These are phyloP conservation scores for Ogataea allantospora DNA, from an alignment of 805 yeast genomes.

Conservation along the genomic window DNA sequence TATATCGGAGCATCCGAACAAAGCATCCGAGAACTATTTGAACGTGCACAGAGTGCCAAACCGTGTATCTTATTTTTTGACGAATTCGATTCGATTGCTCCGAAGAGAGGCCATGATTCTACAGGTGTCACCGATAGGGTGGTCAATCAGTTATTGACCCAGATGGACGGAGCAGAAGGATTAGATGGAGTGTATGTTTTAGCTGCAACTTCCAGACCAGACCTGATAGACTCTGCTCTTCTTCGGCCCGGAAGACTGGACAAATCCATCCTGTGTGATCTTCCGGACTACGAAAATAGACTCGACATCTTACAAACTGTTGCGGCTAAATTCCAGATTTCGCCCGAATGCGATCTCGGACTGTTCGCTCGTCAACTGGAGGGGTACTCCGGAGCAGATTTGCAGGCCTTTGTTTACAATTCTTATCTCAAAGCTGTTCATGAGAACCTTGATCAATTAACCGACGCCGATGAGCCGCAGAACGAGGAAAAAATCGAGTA, in stretches of 20 bases:
- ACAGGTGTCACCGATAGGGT: conserved; percentile 98
- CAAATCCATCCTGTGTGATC: conserved; percentile 84
- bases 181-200: conserved; percentile 93
- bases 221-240: conserved; percentile 90
- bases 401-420: conserved; percentile 88
- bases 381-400: conserved; percentile 92
- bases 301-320: conserved; percentile 66
- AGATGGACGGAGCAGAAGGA: conserved; percentile 99
- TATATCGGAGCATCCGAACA: conserved; percentile 98
- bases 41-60: conserved; percentile 90
- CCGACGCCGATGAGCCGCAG: conserved; percentile 27
- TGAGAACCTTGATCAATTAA: conserved; percentile 53
- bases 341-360: conserved; percentile 48
- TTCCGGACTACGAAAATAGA: conserved; percentile 73
- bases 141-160: conserved; percentile 94
- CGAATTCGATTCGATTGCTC: conserved; percentile 96
- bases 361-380: conserved; percentile 57
- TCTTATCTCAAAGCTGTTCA: conserved; percentile 88
- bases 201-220: conserved; percentile 96
- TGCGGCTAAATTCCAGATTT: conserved; percentile 60
- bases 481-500: conserved; percentile 20
- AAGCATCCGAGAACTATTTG: conserved; percentile 87
- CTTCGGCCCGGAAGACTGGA: conserved; percentile 95
- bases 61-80: conserved; percentile 93
- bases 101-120: conserved; percentile 96